Base-by-base conservation (phyloP, 108 stramenopile species). In the Skeletonema tropicum region DNA sequence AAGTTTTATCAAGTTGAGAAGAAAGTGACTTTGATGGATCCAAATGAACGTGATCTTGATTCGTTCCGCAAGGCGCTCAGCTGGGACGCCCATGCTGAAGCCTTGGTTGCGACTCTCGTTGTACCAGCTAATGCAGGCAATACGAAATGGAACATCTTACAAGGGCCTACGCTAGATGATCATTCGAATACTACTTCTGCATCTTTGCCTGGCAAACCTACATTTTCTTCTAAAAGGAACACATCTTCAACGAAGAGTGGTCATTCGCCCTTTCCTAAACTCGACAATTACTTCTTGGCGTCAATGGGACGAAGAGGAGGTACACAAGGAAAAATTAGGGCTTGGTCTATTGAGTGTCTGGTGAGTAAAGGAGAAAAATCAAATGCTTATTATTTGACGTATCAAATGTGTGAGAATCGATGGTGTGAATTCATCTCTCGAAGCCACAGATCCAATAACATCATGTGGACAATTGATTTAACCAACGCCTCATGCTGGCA, bases 401-500 rank as follows among this genome's bases (percentile, higher is more conserved):
- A 93, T 71, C 92, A 93, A 65, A 83, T 96, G 76, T 79, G 75
- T 38, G 79, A 83, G 6, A 96, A 96, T 78, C 84, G 95, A 55
- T 96, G 81, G 72, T 96, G 82, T 64, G 82, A 83, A 30, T 52
- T 70, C 29, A 83, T 83, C 10, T 71, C 70, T 2, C 39, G 82
- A 59, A 36, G 35, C 13, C 82, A 83, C 66, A 72, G 80, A 74
- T 90, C 88, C 19, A 96, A 96, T 77, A 90, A 90, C 66, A 86
- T 96, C 41, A 90, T 87, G 73, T 96, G 92, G 92, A 89, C 86
- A 13, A 82, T 96, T 29, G 83, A 92, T 60, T 74, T 96, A 60
- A 65, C 35, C 10, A 55, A 75, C 32, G 74, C 63, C 70, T 75
- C 66, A 13, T 89, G 82, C 55, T 82, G 79, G 69, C 95, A 96